These are phyloP conservation scores for Dothistroma septosporum DNA, from an alignment of 2,329 filamentous ascomycete species.

Conservation along the genomic window DNA sequence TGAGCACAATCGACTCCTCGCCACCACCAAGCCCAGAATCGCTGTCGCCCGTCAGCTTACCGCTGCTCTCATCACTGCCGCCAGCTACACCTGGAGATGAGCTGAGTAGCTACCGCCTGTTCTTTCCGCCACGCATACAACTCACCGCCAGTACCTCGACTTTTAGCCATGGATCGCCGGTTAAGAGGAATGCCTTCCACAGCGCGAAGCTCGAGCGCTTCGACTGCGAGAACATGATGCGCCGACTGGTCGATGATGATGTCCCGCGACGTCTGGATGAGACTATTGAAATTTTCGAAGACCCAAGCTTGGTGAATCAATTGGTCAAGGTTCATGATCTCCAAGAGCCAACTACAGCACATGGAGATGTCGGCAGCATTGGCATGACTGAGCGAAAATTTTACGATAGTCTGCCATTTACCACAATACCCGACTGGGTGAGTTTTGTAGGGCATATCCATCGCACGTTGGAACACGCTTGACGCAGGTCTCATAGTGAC, in stretches of 20 bases:
- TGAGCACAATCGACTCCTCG: background rate
- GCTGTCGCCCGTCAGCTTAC: background rate
- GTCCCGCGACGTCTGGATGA: background rate
- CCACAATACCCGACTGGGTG: constrained; percentile 1
- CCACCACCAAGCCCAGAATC: background rate
- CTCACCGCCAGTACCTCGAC: constrained; percentile 7
- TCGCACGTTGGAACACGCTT: too few species aligned
- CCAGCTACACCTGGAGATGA: constrained; percentile 2
- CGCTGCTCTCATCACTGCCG: background rate
- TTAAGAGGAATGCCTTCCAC: constrained; percentile 5
- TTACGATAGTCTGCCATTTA: background rate
- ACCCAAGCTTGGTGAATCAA: background rate
- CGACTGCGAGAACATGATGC: background rate
- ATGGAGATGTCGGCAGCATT: background rate
- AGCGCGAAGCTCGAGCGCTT: background rate
- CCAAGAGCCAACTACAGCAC: background rate
- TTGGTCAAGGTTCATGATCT: background rate
- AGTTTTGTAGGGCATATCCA: too few species aligned
- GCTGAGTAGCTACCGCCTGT: constrained; percentile 9
- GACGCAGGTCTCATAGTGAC: too few species aligned
- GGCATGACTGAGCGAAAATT: background rate
- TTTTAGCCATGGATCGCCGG: constrained; percentile 4
- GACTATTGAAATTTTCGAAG: background rate
- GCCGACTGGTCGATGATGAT: background rate
- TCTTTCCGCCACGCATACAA: constrained; percentile 12